A percentile compares a stretch with the other conserved stretches of the same genome.
Conservation (phyloP, 2,329 filamentous ascomycete genomes). For the Colletotrichum sp. region DNA sequence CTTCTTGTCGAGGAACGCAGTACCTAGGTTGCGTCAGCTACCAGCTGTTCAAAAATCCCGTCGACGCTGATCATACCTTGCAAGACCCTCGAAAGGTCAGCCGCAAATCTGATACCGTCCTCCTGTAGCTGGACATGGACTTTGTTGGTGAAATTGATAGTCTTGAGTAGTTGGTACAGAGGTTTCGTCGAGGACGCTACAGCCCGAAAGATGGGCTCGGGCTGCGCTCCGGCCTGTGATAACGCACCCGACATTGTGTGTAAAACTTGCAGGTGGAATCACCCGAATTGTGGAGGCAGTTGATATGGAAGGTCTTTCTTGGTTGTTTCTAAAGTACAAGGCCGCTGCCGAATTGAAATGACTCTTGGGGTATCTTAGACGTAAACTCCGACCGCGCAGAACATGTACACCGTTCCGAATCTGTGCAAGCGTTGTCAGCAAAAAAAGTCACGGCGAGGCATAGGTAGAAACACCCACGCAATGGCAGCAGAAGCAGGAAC, state of each 20-base stretch:
- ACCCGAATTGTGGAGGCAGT: neutral
- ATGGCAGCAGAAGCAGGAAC: conserved; percentile 87
- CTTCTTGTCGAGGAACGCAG: conserved; percentile 82
- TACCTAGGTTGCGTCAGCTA: neutral
- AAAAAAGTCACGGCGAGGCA: conserved; percentile 2
- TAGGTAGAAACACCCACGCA: conserved; percentile 67
- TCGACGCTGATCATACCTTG: conserved; percentile 67
- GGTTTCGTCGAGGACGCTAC: conserved; percentile 81
- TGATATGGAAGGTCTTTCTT: conserved; percentile 13
- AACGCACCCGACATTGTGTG: conserved; percentile 26
- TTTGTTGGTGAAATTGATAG: conserved; percentile 64
- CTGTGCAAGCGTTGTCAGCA: conserved; percentile 48
- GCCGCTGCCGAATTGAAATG: conserved; percentile 25
- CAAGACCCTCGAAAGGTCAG: conserved; percentile 88
- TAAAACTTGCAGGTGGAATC: neutral
- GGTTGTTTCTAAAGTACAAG: conserved; percentile 25
- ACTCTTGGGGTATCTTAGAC: conserved; percentile 69
- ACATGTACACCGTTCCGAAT: conserved; percentile 96
- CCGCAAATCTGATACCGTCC: conserved; percentile 85
- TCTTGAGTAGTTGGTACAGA: conserved; percentile 67
- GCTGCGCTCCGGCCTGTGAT: conserved; percentile 23
- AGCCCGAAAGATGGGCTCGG: conserved; percentile 70
- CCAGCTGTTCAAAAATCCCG: too few relatives aligned
- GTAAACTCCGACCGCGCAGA: conserved; percentile 98
- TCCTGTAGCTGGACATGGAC: conserved; percentile 76